Base-by-base conservation (phyloP, 2,329 filamentous ascomycete genomes). In the Pezicula rhizophila region DNA sequence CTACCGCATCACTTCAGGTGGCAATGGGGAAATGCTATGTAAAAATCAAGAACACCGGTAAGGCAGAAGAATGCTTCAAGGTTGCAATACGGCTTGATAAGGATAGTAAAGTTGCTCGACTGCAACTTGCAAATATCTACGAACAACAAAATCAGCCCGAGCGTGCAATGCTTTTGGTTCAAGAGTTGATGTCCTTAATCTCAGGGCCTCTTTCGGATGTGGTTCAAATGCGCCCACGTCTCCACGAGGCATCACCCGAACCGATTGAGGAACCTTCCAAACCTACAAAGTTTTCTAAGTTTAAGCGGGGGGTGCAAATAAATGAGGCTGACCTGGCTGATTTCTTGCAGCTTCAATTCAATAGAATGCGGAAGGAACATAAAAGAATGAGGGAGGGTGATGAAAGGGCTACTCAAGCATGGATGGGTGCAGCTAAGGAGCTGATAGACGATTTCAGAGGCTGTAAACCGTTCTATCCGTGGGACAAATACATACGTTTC, bases 121-220 rank as follows among this genome's bases (percentile, higher is more conserved):
- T 87, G 26, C 81, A 89, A 58, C 74, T 96, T 8, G 89, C 89
- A 11, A 90, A 87, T 59, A 80, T 96, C 66, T 96, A 95, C 61
- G 89, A 95, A 64, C 81, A 77, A 54, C 78, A 78, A 40, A 83
- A 83, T 53, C 80, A 85, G 68, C 82, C 79, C 18, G 85, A 90
- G 59, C 82, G 89, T 60, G 90, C 90, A 1, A 79, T 90, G 50
- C 82, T 86, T 51, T 79, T 90, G 45, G 81, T 88, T 43, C 85
- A 85, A 31, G 85, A 95, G 63, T 83, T 88, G 8, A 78, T 92
- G 57, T 74, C 80, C 28, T 70, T 90, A 18, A 78, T 78, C 53
- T 76, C 77, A 49, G 69, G 66, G 10, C 69, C 70, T n/a, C 39
- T n/a, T 17, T n/a, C 23, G 5, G 39, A 56, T 53, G 26, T 34